A percentile compares a stretch with the other conserved stretches of the same genome.
These are phyloP conservation scores for Podochytrium sp. DNA, from an alignment of 192 early-diverging fungal species.

Conservation along the genomic window DNA sequence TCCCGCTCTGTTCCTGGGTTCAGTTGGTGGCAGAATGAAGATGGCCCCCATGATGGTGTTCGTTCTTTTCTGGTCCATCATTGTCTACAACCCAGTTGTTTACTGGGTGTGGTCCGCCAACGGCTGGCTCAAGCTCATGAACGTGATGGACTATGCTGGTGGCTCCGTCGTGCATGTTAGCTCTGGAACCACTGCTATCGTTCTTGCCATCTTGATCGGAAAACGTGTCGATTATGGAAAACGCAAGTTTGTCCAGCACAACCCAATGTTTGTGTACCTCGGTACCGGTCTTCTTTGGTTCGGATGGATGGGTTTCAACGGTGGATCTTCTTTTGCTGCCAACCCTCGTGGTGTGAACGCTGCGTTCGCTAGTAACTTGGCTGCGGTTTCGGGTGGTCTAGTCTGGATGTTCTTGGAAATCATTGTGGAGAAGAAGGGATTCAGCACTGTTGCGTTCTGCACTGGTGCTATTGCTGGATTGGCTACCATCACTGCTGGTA, in stretches of 20 bases:
- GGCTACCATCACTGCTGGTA: conserved; percentile 91
- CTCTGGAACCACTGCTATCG: conserved; percentile 44
- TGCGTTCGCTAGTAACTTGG: conserved; percentile 81
- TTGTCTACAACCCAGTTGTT: conserved; percentile 90
- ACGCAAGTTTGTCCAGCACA: conserved; percentile 43
- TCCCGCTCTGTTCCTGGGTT: conserved; percentile 83
- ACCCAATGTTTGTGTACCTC: conserved; percentile 78
- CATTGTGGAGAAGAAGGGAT: conserved; percentile 66
- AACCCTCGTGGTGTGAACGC: conserved; percentile 94
- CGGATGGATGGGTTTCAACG: conserved; percentile 94
- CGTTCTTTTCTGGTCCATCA: conserved; percentile 76
- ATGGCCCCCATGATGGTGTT: conserved; percentile 85
- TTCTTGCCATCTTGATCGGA: conserved; percentile 62
- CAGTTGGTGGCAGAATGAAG: conserved; percentile 83
- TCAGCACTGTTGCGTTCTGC: conserved; percentile 92
- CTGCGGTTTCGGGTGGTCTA: conserved; percentile 80
- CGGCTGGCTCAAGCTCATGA: background rate
- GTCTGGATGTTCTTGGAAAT: conserved; percentile 83
- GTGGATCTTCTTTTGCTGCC: conserved; percentile 82
- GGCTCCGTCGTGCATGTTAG: background rate
- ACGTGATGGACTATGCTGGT: conserved; percentile 8
- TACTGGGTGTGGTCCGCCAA: conserved; percentile 94
- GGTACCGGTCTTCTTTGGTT: conserved; percentile 80
- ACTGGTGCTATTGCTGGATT: conserved; percentile 90
- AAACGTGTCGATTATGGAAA: background rate